These are phyloP conservation scores for Neofusicoccum laricinum DNA, from an alignment of 2,329 filamentous ascomycete species.

Conservation along the genomic window DNA sequence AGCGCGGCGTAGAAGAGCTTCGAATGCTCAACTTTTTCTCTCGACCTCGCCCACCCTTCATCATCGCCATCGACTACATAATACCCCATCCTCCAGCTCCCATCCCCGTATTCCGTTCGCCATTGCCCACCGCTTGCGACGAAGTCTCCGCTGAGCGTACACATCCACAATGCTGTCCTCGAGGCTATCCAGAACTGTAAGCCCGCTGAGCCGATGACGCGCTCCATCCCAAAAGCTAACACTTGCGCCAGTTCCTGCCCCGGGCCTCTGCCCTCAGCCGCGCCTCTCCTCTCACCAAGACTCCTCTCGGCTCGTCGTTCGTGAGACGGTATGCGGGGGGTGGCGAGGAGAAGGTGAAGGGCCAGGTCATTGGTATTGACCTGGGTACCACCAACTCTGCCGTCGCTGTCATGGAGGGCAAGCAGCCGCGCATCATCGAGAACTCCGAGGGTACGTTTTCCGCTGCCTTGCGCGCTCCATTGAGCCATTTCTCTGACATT, in stretches of 20 bases:
- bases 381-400: constrained; percentile 97
- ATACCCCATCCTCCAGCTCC: constrained; percentile 19
- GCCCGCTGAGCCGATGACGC: constrained; percentile 20
- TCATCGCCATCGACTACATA: constrained; percentile 27
- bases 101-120: constrained; percentile 26
- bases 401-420: constrained; percentile 96
- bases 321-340: constrained; percentile 71
- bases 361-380: constrained; percentile 97
- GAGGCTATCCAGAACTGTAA: constrained; percentile 41
- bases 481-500: constrained; percentile 19
- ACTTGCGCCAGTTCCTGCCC: constrained; percentile 55
- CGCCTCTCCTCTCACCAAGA: constrained; percentile 64
- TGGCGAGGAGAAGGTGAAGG: constrained; percentile 79
- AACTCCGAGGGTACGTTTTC: constrained; percentile 78
- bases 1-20: constrained; percentile 15
- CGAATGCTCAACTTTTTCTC: constrained; percentile 24
- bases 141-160: constrained; percentile 19
- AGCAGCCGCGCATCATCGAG: constrained; percentile 92
- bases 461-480: not conserved
- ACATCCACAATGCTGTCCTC: constrained; percentile 39
- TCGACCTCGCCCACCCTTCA: constrained; percentile 25
- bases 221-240: not conserved
- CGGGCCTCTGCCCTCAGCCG: constrained; percentile 70
- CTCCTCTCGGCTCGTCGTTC: constrained; percentile 70
- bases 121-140: constrained; percentile 28